phyloP scores from a whole-genome alignment of 2,329 filamentous ascomycete genomes.

The Cordyceps tenuipes region DNA sequence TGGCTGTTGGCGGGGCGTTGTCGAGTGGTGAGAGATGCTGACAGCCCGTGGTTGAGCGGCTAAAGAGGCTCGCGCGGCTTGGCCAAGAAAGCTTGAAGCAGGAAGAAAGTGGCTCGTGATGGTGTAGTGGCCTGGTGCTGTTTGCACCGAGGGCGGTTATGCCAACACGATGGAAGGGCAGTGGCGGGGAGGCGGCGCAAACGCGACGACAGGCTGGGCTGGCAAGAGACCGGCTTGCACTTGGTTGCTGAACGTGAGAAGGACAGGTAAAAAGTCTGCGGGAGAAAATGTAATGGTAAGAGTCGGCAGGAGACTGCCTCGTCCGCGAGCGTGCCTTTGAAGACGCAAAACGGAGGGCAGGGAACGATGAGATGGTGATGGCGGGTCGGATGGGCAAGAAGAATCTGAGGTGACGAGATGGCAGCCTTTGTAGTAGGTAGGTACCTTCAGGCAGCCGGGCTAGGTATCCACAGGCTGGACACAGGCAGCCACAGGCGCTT shows the following conservation, averaged over 20 bases:
- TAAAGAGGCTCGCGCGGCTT: background rate
- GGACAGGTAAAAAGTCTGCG: background rate
- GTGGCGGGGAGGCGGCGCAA: slow-evolving; percentile 10
- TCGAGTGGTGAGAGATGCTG: slow-evolving; percentile 2
- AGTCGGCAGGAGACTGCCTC: background rate
- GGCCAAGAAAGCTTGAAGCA: background rate
- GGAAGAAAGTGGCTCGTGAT: background rate
- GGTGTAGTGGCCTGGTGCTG: background rate
- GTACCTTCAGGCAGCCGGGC: slow-evolving; percentile 5
- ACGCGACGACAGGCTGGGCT: slow-evolving; percentile 2
- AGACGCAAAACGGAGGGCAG: background rate
- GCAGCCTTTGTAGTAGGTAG: background rate
- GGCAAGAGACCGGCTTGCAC: background rate
- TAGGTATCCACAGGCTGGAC: background rate
- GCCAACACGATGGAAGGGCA: background rate
- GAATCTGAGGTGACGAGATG: slow-evolving; percentile 5
- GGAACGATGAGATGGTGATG: background rate
- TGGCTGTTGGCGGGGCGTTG: background rate
- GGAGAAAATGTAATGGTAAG: too few relatives aligned
- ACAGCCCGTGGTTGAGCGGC: background rate
- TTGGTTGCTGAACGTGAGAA: background rate
- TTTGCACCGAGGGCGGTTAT: background rate
- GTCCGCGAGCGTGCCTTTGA: background rate
- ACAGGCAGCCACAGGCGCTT: too few relatives aligned
- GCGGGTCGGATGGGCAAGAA: background rate